A percentile compares a stretch with the other conserved stretches of the same genome.
Conservation (phyloP, 2,329 filamentous ascomycete genomes). For the Leptographium wingfieldii region DNA sequence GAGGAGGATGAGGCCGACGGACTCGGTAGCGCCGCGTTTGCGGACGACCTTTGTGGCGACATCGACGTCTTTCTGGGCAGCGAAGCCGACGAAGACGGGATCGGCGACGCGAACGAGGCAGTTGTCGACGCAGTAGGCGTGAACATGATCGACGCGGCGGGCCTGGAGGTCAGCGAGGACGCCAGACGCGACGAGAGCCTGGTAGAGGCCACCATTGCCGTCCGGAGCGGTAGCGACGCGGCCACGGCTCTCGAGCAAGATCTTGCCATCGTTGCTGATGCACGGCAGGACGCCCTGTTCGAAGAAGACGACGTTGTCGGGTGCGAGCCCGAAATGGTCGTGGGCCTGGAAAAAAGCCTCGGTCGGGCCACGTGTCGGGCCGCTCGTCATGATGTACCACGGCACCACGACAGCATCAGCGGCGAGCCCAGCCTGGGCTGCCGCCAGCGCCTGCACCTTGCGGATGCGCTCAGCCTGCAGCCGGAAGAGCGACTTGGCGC, state of each 20-base stretch:
- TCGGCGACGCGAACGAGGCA: conserved; percentile 98
- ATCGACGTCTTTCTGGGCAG: conserved; percentile 76
- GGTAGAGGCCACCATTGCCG: conserved; percentile 94
- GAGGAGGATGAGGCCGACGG: conserved; percentile 83
- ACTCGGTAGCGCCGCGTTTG: conserved; percentile 93
- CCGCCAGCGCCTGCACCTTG: conserved; percentile 71
- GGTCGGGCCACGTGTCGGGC: conserved; percentile 83
- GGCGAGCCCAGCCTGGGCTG: conserved; percentile 38
- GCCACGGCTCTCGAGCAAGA: conserved; percentile 79
- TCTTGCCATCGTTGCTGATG: conserved; percentile 96
- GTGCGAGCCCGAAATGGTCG: conserved; percentile 77
- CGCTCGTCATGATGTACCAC: conserved; percentile 99
- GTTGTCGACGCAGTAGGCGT: conserved; percentile 98
- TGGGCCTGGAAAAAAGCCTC: conserved; percentile 85
- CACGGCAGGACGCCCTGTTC: conserved; percentile 95
- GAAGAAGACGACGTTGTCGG: conserved; percentile 82
- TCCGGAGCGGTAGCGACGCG: conserved; percentile 92
- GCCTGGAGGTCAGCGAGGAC: conserved; percentile 79
- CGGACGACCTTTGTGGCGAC: conserved; percentile 99
- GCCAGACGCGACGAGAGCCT: conserved; percentile 68
- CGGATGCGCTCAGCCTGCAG: conserved; percentile 90
- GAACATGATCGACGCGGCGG: conserved; percentile 86
- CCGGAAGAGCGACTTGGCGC: conserved; percentile 90
- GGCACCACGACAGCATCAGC: conserved; percentile 55
- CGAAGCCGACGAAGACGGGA: conserved; percentile 88